Conservation (phyloP, 176 grass and related monocot genomes). For the Eragrostis curvula region DNA sequence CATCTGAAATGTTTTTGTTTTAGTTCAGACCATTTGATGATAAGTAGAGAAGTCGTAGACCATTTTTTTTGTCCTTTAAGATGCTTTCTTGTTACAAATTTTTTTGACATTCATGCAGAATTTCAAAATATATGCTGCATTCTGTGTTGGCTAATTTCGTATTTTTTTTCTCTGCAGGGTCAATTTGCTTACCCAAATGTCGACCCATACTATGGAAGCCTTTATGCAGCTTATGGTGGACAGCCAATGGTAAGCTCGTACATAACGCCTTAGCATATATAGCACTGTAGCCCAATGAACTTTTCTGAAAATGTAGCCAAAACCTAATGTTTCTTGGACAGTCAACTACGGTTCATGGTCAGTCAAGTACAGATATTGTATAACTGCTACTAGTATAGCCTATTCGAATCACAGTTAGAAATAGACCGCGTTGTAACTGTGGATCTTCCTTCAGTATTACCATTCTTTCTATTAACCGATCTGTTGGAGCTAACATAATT, state of each 20-base stretch:
- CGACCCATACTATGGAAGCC: slow-evolving; percentile 74
- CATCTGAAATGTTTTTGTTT: neutral
- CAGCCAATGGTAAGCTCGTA: slow-evolving; percentile 62
- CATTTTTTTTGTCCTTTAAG: neutral
- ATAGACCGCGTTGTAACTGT: neutral
- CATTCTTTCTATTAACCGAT: neutral
- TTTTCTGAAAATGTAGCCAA: neutral
- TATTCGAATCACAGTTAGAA: neutral
- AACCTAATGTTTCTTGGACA: neutral
- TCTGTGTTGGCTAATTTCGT: slow-evolving; percentile 25
- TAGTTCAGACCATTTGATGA: slow-evolving; percentile 11
- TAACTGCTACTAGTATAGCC: neutral
- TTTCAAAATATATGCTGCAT: neutral
- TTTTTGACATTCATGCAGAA: slow-evolving; percentile 9
- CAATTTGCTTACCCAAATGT: slow-evolving; percentile 72
- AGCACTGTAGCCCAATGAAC: neutral
- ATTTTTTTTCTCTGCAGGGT: slow-evolving; percentile 49
- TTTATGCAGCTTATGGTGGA: slow-evolving; percentile 77
- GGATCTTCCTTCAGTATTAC: neutral
- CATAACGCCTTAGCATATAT: neutral
- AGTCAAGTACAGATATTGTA: neutral
- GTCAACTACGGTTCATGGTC: neutral
- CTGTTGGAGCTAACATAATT: slow-evolving; percentile 26
- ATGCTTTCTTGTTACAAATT: slow-evolving; percentile 19
- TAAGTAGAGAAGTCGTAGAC: neutral